Base-by-base conservation (phyloP, 1,139 yeast species). In the Sporopachydermia cereana region DNA sequence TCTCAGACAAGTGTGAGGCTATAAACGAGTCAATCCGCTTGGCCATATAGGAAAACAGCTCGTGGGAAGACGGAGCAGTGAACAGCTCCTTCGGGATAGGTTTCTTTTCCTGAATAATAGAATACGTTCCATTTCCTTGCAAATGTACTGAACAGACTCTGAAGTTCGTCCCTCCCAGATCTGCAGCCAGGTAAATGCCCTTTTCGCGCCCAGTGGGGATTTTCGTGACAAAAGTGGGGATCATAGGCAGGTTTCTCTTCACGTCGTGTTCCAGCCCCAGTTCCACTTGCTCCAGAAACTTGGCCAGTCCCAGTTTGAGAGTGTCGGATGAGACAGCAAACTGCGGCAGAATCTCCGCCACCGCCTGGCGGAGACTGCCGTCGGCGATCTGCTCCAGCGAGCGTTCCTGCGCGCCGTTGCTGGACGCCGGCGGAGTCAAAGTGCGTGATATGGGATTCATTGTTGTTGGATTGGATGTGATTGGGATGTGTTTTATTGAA, bases 81-180 rank as follows among this genome's bases (percentile, higher is more conserved):
- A 85, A 78, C 53, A 84, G 65, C 44, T 78, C 86, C 24, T 69
- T 66, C 3, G 96, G 94, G 44, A 89, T 80, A 49, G 77, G 77
- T 52, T 71, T 72, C 62, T 88, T 88, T 43, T 77, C 67, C 62
- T 88, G 95, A 53, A 75, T 72, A 51, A 86, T 68, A 36, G 69
- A 69, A 61, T 79, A 85, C 20, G 88, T 79, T 53, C 84, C 85
- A 60, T 86, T 85, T 42, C 96, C 96, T 45, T 77, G 71, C 53
- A 89, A 71, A 31, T 72, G 59, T 43, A 88, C 84, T 2, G 95
- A 85, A 59, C 96, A 86, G 31, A 88, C 95, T 57, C 96, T 71
- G 62, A 89, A 80, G 60, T 86, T 84, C 46, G 95, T 84, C 44
- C 95, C 95, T 52, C 95, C 95, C 45, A 85, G 70, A 58, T 84